Base-by-base conservation (phyloP, 2,329 filamentous ascomycete genomes). In the Colletotrichum sp. region DNA sequence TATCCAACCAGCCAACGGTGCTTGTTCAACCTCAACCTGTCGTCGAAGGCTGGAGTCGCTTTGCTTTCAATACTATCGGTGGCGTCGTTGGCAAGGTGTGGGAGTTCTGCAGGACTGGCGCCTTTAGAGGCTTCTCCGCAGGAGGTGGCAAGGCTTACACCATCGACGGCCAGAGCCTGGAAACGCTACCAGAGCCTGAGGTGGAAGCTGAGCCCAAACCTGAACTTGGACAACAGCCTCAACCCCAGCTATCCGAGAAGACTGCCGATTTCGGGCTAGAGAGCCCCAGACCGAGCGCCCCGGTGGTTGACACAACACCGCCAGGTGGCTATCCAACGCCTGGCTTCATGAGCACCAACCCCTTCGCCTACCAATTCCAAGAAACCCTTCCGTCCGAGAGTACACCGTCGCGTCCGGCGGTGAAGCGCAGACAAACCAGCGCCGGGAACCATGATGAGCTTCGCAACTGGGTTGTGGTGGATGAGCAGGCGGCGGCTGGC, bases 61-160 rank as follows among this genome's bases (percentile, higher is more conserved):
- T 91, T 65, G 90, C 94, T 7, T 86, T 95, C 36, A 90, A 86
- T 55, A 88, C 94, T 0, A 88, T 95, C 9, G 92, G 92, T 2
- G 91, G 89, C 32, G 91, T 94, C 5, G 91, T 94, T 2, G 94
- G 95, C 22, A 96, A 93, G 80, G 92, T 98, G 1, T 96, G 95
- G 90, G 91, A 96, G 79, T 97, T 98, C 80, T 98, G 96, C 86
- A 94, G 88, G 82, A 86, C 87, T 0, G 91, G 90, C 11, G 91
- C 94, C 0, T 98, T 98, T 81, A 90, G 91, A 71, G 96, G 96
- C 0, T 98, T 98, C 83, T 93, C 96, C 77, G 95, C 96, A 15
- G 96, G 96, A 9, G 95, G 94, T 5, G 96, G 96, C 11, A 88
- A 88, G 75, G 92, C 92, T 30, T 98, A 96, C 81, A 86, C 90